Evolutionary conservation across 345 rosid genomes (phyloP).

Genomic region (Passiflora organensis): DNA sequence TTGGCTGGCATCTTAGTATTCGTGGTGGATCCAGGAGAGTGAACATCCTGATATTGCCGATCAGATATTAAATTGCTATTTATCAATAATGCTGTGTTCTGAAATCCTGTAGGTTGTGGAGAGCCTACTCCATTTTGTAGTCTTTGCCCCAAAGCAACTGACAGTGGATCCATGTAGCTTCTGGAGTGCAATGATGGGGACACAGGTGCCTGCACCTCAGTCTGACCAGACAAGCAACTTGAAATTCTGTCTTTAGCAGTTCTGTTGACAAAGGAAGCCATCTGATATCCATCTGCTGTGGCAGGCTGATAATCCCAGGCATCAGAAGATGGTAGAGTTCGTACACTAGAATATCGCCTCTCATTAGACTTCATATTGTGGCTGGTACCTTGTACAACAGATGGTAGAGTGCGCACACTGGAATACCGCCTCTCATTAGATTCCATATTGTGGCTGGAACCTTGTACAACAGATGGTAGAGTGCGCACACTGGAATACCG

Average conservation of each 20-base stretch:
- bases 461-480: too few species aligned
- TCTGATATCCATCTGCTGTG: constrained; percentile 68
- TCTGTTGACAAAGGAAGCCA: constrained; percentile 47
- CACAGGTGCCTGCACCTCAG: constrained; percentile 43
- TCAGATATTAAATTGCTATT: constrained; percentile 48
- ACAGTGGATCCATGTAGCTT: constrained; percentile 54
- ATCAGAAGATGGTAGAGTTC: background rate
- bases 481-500: constrained; percentile 63
- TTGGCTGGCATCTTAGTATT: constrained; percentile 33
- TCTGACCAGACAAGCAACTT: constrained; percentile 44
- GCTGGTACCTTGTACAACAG: constrained; percentile 55
- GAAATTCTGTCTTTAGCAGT: constrained; percentile 52
- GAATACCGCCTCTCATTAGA: too few species aligned
- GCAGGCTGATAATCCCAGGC: constrained; percentile 18
- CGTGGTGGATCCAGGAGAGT: constrained; percentile 41
- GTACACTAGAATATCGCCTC: background rate
- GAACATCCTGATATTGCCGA: constrained; percentile 41
- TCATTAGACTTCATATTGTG: background rate
- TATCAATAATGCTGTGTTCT: constrained; percentile 47
- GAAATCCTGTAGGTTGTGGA: constrained; percentile 61
- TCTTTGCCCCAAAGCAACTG: constrained; percentile 61
- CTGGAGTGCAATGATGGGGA: constrained; percentile 42
- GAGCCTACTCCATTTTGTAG: constrained; percentile 54
- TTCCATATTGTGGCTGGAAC: too few species aligned
- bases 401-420: too few species aligned